Evolutionary conservation across 768 basidiomycete species (phyloP).

Genomic region (Termitomyces titanicus): DNA sequence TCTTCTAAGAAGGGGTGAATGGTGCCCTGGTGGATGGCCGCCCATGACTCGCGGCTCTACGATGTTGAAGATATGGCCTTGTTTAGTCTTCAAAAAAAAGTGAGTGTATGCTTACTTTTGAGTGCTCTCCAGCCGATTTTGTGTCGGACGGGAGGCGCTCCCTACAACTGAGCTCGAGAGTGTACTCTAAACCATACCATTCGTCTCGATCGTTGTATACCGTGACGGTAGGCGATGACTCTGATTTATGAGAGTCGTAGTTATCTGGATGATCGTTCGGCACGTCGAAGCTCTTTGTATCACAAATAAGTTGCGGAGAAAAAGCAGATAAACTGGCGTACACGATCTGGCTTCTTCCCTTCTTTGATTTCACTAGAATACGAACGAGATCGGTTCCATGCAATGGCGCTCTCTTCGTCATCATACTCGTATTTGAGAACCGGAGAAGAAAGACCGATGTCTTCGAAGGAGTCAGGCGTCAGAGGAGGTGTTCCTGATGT

Average conservation of each 20-base stretch:
- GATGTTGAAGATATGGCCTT: not conserved
- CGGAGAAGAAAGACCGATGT: constrained; percentile 12
- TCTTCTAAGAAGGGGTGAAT: constrained; percentile 36
- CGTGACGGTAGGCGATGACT: not conserved
- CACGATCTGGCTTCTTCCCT: constrained; percentile 34
- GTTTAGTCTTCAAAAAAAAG: not conserved
- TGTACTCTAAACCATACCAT: constrained; percentile 43
- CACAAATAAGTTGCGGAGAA: constrained; percentile 5
- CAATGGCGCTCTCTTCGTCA: constrained; percentile 12
- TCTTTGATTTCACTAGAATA: constrained; percentile 31
- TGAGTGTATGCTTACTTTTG: constrained; percentile 24
- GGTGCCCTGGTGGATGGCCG: constrained; percentile 32
- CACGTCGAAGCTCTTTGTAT: constrained; percentile 8
- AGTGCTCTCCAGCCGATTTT: constrained; percentile 34
- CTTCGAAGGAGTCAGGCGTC: constrained; percentile 21
- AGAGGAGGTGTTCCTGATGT: constrained; percentile 21
- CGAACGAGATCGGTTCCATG: constrained; percentile 12
- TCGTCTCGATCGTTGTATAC: constrained; percentile 25
- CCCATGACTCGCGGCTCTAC: constrained; percentile 45
- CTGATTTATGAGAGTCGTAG: not conserved
- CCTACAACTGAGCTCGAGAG: constrained; percentile 36
- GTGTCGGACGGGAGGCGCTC: constrained; percentile 30
- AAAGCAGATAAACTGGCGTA: constrained; percentile 17
- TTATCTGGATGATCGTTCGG: constrained; percentile 10
- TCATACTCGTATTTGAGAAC: constrained; percentile 9